Conservation (phyloP, 192 early-diverging fungal genomes). For the Spinellus fusiger region DNA sequence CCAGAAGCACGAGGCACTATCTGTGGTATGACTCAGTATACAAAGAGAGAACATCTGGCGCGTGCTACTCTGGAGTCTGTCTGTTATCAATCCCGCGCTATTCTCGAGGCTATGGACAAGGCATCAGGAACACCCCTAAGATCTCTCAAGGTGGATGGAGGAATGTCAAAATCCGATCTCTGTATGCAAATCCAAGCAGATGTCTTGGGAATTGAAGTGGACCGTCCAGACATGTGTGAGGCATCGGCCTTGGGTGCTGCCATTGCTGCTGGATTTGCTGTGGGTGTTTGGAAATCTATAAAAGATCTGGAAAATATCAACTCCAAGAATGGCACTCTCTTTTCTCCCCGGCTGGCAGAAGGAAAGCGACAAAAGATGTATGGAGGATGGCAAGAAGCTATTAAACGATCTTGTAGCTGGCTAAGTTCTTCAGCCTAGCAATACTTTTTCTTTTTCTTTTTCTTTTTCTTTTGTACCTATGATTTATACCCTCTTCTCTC, state of each 20-base stretch:
- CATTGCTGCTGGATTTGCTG: constrained; percentile 77
- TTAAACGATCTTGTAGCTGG: constrained; percentile 63
- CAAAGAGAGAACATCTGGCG: constrained; percentile 77
- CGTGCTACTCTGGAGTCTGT: constrained; percentile 86
- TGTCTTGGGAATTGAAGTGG: constrained; percentile 71
- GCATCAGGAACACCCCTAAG: constrained; percentile 64
- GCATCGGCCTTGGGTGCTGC: constrained; percentile 91
- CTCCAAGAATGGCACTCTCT: constrained; percentile 37
- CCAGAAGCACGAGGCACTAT: constrained; percentile 85
- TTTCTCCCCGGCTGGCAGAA: constrained; percentile 38
- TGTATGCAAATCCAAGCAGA: constrained; percentile 93
- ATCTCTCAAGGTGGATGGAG: constrained; percentile 90
- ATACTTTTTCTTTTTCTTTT: no score
- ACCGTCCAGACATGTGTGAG: constrained; percentile 82
- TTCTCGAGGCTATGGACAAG: constrained; percentile 84
- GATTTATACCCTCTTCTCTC: no score
- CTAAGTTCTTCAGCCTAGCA: neutral
- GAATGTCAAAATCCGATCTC: constrained; percentile 83
- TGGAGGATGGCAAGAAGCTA: constrained; percentile 68
- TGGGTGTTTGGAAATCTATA: constrained; percentile 57
- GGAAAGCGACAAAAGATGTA: constrained; percentile 59
- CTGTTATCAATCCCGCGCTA: constrained; percentile 85
- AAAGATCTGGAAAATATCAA: constrained; percentile 50
- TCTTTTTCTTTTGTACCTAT: no score
- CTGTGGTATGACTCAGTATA: constrained; percentile 83